Conservation (phyloP, 495 filamentous ascomycete species). For the Friedmanniomyces endolithicus region DNA sequence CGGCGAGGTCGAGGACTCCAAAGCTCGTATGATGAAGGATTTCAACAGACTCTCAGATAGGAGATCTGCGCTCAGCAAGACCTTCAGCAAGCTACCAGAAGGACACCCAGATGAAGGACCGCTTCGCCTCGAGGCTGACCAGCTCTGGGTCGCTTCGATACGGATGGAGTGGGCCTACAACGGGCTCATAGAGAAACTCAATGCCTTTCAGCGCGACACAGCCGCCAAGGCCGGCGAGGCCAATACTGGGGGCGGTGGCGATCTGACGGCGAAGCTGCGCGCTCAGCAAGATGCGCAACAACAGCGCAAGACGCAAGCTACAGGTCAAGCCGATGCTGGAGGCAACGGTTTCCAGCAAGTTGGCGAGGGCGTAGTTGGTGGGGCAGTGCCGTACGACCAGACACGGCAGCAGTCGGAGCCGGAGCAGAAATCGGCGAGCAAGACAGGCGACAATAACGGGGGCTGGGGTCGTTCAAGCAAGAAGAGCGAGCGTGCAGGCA, state of each 20-base stretch:
- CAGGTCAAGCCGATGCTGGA: not conserved
- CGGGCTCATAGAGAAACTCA: too few species aligned
- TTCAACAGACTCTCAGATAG: too few species aligned
- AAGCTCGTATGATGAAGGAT: too few species aligned
- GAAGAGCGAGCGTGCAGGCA: not conserved
- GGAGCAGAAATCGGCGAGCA: not conserved
- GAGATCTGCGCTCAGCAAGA: too few species aligned
- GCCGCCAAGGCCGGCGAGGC: not conserved
- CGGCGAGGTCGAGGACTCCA: too few species aligned
- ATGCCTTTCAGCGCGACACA: too few species aligned
- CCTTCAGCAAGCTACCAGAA: too few species aligned
- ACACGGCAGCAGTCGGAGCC: not conserved
- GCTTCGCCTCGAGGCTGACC: too few species aligned
- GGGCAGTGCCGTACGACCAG: not conserved
- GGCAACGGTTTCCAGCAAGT: not conserved
- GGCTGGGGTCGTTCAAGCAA: not conserved
- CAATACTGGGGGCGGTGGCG: not conserved
- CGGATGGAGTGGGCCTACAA: too few species aligned
- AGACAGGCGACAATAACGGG: too few species aligned
- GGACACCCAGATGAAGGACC: too few species aligned
- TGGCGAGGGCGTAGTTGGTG: conserved; percentile 4
- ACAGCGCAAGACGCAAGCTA: not conserved
- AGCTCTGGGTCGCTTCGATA: too few species aligned
- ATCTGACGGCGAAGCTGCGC: not conserved
- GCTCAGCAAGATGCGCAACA: not conserved